Percentiles rank a stretch among this genome's conserved stretches.
Evolutionary conservation across 2,329 filamentous ascomycete genomes (phyloP).

Genomic region (Neobulgaria alba): DNA sequence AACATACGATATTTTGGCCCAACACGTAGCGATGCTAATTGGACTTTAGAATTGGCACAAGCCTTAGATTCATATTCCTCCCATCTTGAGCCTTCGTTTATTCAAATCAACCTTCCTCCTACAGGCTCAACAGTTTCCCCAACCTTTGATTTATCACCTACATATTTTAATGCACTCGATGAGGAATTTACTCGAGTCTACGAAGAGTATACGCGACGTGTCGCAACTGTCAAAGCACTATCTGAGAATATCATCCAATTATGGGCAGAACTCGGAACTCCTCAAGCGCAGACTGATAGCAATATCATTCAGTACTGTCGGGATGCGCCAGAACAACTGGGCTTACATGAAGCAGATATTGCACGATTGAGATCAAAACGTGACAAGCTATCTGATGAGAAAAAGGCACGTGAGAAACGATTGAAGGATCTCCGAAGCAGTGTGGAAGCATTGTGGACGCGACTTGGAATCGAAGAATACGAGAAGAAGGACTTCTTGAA

Average conservation of each 20-base stretch:
- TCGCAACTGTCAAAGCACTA: slow-evolving; percentile 64
- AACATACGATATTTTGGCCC: neutral
- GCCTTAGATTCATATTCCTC: slow-evolving; percentile 94
- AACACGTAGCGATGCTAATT: slow-evolving; percentile 12
- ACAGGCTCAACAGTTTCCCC: slow-evolving; percentile 71
- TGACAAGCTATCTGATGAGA: slow-evolving; percentile 82
- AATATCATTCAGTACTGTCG: slow-evolving; percentile 83
- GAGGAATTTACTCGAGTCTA: slow-evolving; percentile 90
- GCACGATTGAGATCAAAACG: slow-evolving; percentile 61
- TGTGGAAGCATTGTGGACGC: slow-evolving; percentile 85
- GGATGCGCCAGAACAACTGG: slow-evolving; percentile 86
- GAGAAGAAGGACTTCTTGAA: slow-evolving; percentile 83
- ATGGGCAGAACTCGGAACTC: slow-evolving; percentile 92
- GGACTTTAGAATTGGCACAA: slow-evolving; percentile 70
- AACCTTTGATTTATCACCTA: slow-evolving; percentile 83
- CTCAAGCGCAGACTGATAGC: slow-evolving; percentile 84
- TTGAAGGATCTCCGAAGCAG: slow-evolving; percentile 66
- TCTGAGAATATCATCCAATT: slow-evolving; percentile 84
- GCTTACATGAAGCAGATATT: slow-evolving; percentile 82
- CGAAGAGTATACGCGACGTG: slow-evolving; percentile 85
- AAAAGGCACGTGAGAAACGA: slow-evolving; percentile 67
- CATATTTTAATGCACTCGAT: slow-evolving; percentile 81
- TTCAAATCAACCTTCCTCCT: slow-evolving; percentile 77
- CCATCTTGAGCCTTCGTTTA: slow-evolving; percentile 83
- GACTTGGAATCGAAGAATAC: slow-evolving; percentile 70